These are phyloP conservation scores for Pichia paraexigua DNA, from an alignment of 805 yeast species.

Conservation along the genomic window DNA sequence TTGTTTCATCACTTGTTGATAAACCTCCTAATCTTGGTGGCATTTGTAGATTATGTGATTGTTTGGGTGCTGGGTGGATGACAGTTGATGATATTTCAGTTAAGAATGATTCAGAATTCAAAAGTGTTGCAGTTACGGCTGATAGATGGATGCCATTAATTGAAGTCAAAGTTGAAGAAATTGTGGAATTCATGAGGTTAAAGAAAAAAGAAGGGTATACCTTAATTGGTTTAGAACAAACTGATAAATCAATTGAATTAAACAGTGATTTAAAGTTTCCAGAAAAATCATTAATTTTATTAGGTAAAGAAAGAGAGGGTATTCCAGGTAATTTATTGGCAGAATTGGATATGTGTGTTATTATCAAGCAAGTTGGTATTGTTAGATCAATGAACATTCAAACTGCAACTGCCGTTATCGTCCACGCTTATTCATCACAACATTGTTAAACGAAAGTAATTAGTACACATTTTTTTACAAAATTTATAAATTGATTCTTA, in stretches of 20 bases:
- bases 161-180: slow-evolving; percentile 56
- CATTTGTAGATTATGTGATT: slow-evolving; percentile 87
- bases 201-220: slow-evolving; percentile 76
- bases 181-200: slow-evolving; percentile 46
- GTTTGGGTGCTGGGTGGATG: slow-evolving; percentile 77
- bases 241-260: slow-evolving; percentile 76
- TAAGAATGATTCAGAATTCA: slow-evolving; percentile 60
- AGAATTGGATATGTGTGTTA: slow-evolving; percentile 79
- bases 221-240: slow-evolving; percentile 84
- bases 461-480: not conserved
- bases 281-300: slow-evolving; percentile 60
- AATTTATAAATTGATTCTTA: not conserved
- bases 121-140: slow-evolving; percentile 87
- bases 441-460: slow-evolving; percentile 35
- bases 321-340: slow-evolving; percentile 79
- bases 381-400: slow-evolving; percentile 94
- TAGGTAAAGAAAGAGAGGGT: slow-evolving; percentile 88
- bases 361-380: slow-evolving; percentile 87
- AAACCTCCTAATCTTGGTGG: slow-evolving; percentile 93
- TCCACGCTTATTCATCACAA: slow-evolving; percentile 77
- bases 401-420: slow-evolving; percentile 92
- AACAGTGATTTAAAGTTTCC: slow-evolving; percentile 65
- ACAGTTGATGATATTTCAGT: slow-evolving; percentile 68
- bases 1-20: slow-evolving; percentile 86
- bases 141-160: slow-evolving; percentile 92